These are phyloP conservation scores for Salix arbutifolia DNA, from an alignment of 345 rosid genomes.

Conservation along the genomic window DNA sequence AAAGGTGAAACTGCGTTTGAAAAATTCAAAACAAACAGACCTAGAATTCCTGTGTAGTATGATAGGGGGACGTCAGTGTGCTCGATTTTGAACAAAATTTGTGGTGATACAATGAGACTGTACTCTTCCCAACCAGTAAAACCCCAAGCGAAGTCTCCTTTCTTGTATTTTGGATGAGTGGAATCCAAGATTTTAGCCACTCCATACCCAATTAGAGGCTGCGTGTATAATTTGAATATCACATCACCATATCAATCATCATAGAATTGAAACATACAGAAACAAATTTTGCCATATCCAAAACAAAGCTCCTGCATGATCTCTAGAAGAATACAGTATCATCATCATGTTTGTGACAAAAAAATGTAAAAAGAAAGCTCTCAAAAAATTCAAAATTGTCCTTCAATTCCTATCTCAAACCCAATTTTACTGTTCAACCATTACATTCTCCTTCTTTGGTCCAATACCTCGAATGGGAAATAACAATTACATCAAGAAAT, in stretches of 20 bases:
- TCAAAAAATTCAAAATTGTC: not conserved
- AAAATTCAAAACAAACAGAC: constrained; percentile 28
- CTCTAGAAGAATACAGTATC: not conserved
- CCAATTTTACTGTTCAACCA: not conserved
- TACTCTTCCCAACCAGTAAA: constrained; percentile 65
- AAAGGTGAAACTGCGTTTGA: not conserved
- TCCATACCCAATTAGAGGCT: constrained; percentile 52
- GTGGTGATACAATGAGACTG: constrained; percentile 32
- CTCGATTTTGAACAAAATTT: constrained; percentile 41
- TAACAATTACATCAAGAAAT: not conserved
- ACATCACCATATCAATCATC: not conserved
- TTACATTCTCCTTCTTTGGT: not conserved
- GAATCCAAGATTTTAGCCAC: constrained; percentile 59
- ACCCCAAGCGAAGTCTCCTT: constrained; percentile 57
- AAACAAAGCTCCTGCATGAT: not conserved
- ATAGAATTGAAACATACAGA: not conserved
- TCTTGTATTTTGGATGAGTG: constrained; percentile 36
- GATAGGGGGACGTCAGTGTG: constrained; percentile 55
- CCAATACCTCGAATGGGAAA: not conserved
- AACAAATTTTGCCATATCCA: not conserved
- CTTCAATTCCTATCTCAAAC: not conserved
- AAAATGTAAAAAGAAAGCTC: not conserved
- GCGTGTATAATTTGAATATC: not conserved
- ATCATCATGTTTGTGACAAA: not conserved
- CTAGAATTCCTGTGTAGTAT: constrained; percentile 57